These are phyloP conservation scores for Candida insectalens DNA, from an alignment of 805 yeast species.

Conservation along the genomic window DNA sequence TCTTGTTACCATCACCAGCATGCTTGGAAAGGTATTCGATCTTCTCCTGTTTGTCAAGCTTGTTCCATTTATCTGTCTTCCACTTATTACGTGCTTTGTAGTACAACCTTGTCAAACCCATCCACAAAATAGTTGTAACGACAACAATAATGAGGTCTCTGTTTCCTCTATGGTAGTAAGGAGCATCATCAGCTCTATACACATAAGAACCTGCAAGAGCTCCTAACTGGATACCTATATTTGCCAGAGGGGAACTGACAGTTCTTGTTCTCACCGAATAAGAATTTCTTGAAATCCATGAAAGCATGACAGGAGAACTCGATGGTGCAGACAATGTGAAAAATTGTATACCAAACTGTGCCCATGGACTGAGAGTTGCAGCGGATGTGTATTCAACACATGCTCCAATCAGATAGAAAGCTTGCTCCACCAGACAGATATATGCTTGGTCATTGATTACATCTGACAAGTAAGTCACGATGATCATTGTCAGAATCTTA, in stretches of 20 bases:
- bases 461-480: conserved; percentile 21
- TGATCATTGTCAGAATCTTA: too few relatives aligned
- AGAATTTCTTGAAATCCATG: conserved; percentile 55
- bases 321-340: conserved; percentile 32
- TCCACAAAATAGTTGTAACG: conserved; percentile 18
- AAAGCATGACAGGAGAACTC: conserved; percentile 43
- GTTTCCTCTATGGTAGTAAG: conserved; percentile 53
- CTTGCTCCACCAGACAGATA: too few relatives aligned
- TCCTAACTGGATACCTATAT: conserved; percentile 54
- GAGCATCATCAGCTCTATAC: conserved; percentile 48
- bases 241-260: conserved; percentile 54
- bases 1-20: conserved; percentile 43
- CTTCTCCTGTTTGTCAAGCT: conserved; percentile 38
- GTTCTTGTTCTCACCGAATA: conserved; percentile 56
- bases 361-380: too few relatives aligned
- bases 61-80: conserved; percentile 41
- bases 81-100: conserved; percentile 31
- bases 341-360: conserved; percentile 15
- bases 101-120: conserved; percentile 25
- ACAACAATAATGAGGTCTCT: conserved; percentile 27
- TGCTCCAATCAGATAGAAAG: too few relatives aligned
- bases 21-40: conserved; percentile 35
- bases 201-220: conserved; percentile 44
- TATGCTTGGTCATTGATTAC: conserved; percentile 13
- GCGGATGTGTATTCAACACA: too few relatives aligned